Base-by-base conservation (phyloP, 345 rosid species). In the Eucalyptus cloeziana region DNA sequence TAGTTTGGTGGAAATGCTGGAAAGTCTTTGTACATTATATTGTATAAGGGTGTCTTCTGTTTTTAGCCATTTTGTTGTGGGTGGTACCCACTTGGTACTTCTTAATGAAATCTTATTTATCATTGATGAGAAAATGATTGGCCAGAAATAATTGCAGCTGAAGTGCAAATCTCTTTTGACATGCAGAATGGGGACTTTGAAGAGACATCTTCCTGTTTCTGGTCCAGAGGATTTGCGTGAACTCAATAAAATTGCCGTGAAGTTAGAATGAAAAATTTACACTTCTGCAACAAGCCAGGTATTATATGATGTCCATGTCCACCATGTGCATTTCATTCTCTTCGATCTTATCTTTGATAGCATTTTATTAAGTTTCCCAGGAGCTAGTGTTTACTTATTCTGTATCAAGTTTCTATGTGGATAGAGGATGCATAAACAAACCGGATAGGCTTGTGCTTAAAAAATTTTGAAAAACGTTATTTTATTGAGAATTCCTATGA, bases 191-290 rank as follows among this genome's bases (percentile, higher is more conserved):
- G 95, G 94, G 13, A 96, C 97, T 37, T 89, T 96, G 64, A 94
- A 92, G 94, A 92, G 92, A 89, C 95, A 89, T 88, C 91, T 96
- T 88, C 97, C 97, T 56, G 92, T 91, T 91, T 93, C 97, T 88
- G 96, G 95, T 12, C 91, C 91, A 44, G 98, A 96, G 33, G 99
- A 96, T 87, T 87, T 95, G 17, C 90, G 87, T 47, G 93, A 95
- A 91, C 93, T 96, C 69, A 93, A 91, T 90, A 95, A 92, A 90
- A 93, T 96, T 87, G 98, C 97, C 67, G 91, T 89, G 71, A 92
- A 96, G 89, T 96, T 96, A 22, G 99, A 98, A 94, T 96, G 95
- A 88, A 97, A 94, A 90, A 93, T 92, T 86, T 96, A 92, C 88
- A 91, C 91, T 24, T 93, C 93, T 85, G 99, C 99, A 43, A 81